Evolutionary conservation across 306 rosid species (phyloP), one percentile per base, ranked within the genome.

Genomic region (Cercis canadensis): DNA sequence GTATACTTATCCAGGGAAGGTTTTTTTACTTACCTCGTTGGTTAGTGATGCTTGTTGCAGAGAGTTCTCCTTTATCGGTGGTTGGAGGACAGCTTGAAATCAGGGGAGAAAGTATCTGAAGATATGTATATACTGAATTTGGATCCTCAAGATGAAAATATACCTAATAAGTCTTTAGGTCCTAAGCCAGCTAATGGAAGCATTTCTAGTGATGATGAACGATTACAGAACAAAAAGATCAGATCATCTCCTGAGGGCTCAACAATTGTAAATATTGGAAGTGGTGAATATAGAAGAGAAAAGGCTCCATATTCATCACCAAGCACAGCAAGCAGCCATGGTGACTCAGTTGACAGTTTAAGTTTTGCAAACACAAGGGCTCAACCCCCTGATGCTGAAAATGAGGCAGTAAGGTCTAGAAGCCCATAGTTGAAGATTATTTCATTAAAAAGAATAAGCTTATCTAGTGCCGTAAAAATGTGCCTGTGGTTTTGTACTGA

Each of bases 21-120:
- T 43, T 32, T 53, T 44, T 56, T 24, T 69, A 39, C 8, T 11
- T 10, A 12, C 4, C 37, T 52, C 18, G 32, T 44, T 24, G 46
- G 44, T 10, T 58, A 57, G 61, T 17, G 68, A 21, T 67, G 65
- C 52, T 65, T 72, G 36, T 43, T 72, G 83, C 81, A 90, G 97
- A 87, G 59, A 52, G 75, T 83, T 65, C 75, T 94, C 52, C 79
- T 75, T 34, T 88, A 86, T 75, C 95, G 84, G 44, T 90, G 98
- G 98, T 73, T 94, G 52, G 95, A 90, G 67, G 98, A 90, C 64
- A 73, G 97, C 78, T 83, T 93, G 85, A 88, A 85, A 69, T 74
- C 87, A 44, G 97, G 94, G 46, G 90, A 85, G 83, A 85, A 81
- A 74, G 78, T 75, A 14, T 78, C 88, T 12, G 94, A 90, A 84